Evolutionary conservation across 2,329 filamentous ascomycete species (phyloP), one percentile per base, ranked within the genome.

Genomic region (Claviceps arundinis): DNA sequence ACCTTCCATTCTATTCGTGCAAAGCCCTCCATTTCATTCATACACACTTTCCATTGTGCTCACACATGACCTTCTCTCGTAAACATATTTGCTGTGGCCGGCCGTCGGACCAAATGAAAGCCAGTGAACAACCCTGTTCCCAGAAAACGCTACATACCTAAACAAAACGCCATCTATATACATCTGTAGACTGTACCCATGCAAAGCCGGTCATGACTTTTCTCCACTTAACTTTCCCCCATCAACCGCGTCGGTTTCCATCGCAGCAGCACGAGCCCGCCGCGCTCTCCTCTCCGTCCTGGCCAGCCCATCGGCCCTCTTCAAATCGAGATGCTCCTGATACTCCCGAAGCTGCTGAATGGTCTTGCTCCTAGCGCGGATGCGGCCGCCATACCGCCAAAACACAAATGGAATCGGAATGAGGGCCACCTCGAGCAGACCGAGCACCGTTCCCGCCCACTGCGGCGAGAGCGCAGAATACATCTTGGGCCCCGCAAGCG

Each of bases 341-440:
- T 75, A 71, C 52, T 74, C 70, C 5, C 67, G 65, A 57, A 75
- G 63, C 52, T 67, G 64, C n/a, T 65, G 62, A 49, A 76, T 70
- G 14, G 77, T 62, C 0, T 68, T 70, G 51, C 76, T 80, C 60
- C 67, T 74, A 5, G 70, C 68, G 2, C 79, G 68, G 50, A 82
- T 81, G 52, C 62, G 64, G 38, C 71, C 70, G 0, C 79, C 79
- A 57, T 77, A 82, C 34, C 71, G 70, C 65, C 88, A 93, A 61
- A 94, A 93, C 0, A 88, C 73, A 52, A 91, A 77, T 0, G 88
- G 88, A 47, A 93, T 89, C 0, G 89, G 87, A 16, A 93, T 84
- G 60, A 89, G 77, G 0, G 73, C 70, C 1, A 88, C 78, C 59
- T 91, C 86, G 2, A 94, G 68, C 50, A 90, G 61, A 0, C 85